Evolutionary conservation across 768 basidiomycete species (phyloP), one percentile per base, ranked within the genome.

Genomic region (Mycena sanguinolenta): DNA sequence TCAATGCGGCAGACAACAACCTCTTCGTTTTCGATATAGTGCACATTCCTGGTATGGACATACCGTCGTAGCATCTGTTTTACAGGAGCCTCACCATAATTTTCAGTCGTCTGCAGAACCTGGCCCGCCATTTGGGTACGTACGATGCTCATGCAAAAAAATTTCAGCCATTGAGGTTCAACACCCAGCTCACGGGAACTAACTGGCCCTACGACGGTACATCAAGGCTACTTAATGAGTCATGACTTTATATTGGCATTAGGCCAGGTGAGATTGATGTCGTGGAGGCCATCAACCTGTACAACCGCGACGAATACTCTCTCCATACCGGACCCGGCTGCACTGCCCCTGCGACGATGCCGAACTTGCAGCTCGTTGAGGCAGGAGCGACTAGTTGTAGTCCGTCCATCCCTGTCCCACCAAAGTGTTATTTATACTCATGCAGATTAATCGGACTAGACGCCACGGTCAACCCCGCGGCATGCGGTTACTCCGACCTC

Each of bases 401-500:
- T 69, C 17, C 25, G 68, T 64, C 13, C 38, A 59, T 28, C 50
- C 50, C 50, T 27, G 9, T 28, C 50, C 50, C 50, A 52, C 50
- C 27, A 52, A 27, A 52, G 50, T 52, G 27, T n/a, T n/a, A n/a
- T 52, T 39, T 27, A 52, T 52, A 52, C 27, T 52, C 50, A 52
- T 28, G 25, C 25, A 17, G 50, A 52, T 52, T 52, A 28, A 9
- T 52, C 17, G 50, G 50, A 52, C 50, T 52, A 52, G 50, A 52
- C 27, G 50, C 50, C 50, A 52, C 50, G 50, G 50, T 42, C 25
- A 71, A 72, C 74, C 81, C 85, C 72, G 72, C 81, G 10, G 86
- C 85, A 10, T 88, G 86, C 75, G 83, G 80, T 28, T 80, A 81
- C 60, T 52, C 64, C 28, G 83, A 84, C 74, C 63, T 66, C 34